A percentile compares a stretch with the other conserved stretches of the same genome.
Evolutionary conservation across 306 rosid species (phyloP).

Genomic region (Corylus heterophylla): DNA sequence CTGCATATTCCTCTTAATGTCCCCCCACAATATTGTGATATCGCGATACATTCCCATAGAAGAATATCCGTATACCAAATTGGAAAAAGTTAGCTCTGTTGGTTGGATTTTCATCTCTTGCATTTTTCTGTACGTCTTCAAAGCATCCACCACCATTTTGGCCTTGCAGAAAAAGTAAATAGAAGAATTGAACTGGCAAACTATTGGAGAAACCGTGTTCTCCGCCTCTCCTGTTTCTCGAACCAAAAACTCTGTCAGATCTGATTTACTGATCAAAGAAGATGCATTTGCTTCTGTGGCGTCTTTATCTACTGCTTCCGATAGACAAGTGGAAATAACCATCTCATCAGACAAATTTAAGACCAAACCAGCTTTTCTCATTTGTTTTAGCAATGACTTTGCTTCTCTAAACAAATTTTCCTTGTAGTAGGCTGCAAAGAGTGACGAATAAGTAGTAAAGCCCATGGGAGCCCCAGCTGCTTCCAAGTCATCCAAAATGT

Average conservation of each 20-base stretch:
- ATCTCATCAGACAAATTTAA: slow-evolving; percentile 26
- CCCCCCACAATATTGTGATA: slow-evolving; percentile 84
- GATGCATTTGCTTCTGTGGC: neutral
- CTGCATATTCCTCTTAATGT: slow-evolving; percentile 70
- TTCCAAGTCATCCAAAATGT: slow-evolving; percentile 76
- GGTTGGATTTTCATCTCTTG: slow-evolving; percentile 53
- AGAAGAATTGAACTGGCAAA: slow-evolving; percentile 67
- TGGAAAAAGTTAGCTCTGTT: slow-evolving; percentile 55
- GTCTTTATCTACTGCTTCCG: neutral
- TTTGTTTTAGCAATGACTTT: slow-evolving; percentile 55
- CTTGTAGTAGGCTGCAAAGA: slow-evolving; percentile 60
- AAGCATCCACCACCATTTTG: slow-evolving; percentile 76
- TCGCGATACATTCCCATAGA: slow-evolving; percentile 70
- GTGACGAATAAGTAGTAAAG: slow-evolving; percentile 36
- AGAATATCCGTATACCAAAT: slow-evolving; percentile 54
- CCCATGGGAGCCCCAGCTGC: slow-evolving; percentile 48
- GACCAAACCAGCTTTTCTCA: slow-evolving; percentile 31
- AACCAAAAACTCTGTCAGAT: slow-evolving; percentile 48
- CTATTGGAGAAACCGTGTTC: slow-evolving; percentile 27
- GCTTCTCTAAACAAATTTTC: slow-evolving; percentile 67
- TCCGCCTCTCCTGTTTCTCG: slow-evolving; percentile 42
- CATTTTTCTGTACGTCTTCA: slow-evolving; percentile 74
- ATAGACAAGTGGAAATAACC: neutral
- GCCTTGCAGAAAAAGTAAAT: slow-evolving; percentile 81
- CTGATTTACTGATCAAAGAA: slow-evolving; percentile 26